Evolutionary conservation across 2,329 filamentous ascomycete genomes (phyloP), one percentile per base, ranked within the genome.

Genomic region (Hymenoscyphus fructigenus): DNA sequence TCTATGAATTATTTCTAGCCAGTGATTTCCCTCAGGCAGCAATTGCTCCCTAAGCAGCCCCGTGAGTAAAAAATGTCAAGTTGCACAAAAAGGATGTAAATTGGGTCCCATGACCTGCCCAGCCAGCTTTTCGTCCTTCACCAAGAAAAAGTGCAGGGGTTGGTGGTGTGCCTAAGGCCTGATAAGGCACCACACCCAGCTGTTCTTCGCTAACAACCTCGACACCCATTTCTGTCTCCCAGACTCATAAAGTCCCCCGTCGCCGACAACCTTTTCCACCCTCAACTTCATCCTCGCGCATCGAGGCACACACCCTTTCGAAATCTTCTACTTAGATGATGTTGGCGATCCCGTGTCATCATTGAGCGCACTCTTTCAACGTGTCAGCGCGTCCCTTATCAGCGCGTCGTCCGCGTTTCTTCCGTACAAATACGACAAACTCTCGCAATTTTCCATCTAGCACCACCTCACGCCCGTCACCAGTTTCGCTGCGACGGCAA

Each of bases 21-120:
- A 84, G 84, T 84, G 14, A 32, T 64, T 65, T 64, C 53, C 60
- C 69, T 68, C 65, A 72, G 69, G 71, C 69, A 69, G 63, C 68
- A 67, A 66, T 34, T 23, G 34, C 36, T 28, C 63, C 61, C 41
- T 47, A 38, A 63, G 59, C 59, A 53, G 5, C 3, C 12, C 29
- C 9, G 20, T 50, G 44, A 53, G 47, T 20, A 57, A 56, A 36
- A 44, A n/a, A 5, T 23, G 10, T 34, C 29, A 26, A 59, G 57
- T 59, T 36, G 15, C 20, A 59, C 57, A 26, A 59, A 53, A 53
- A 53, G 47, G 44, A 20, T 1, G 44, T 50, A 6, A 23, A 23
- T 20, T 0, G 10, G 12, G 57, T 26, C 57, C 20, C 32, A 26
- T 41, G 57, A 59, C 23, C 55, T 34, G 28, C 20, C 47, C 20